Base-by-base conservation (phyloP, 2,329 filamentous ascomycete species). In the Neonectria punicea region DNA sequence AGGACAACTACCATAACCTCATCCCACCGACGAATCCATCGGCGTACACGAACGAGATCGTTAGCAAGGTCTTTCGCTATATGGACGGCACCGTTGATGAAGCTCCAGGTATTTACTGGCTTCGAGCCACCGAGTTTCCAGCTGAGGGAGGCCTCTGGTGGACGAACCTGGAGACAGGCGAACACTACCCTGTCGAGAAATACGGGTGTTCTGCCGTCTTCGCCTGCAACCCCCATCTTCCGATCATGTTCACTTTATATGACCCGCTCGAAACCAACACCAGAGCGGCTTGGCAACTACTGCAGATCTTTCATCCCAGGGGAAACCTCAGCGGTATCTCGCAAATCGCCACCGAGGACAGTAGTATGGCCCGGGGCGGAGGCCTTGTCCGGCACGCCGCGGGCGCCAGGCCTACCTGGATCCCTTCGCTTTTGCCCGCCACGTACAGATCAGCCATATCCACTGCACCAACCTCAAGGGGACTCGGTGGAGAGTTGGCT, bases 61-160 rank as follows among this genome's bases (percentile, higher is more conserved):
- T 59, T 3, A 80, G 79, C 36, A 60, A 20, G 9, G 79, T 82
- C 3, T 80, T 82, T 75, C 73, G 77, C 16, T 83, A 81, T 61
- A 13, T 51, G 0, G 60, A 77, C 46, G 80, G 80, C 5, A 36
- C 65, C 4, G 61, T 83, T 13, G 66, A 66, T 0, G 69, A 66
- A 1, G 76, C 71, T 0, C 6, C 8, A 0, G 70, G 63, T 0
- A 78, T 72, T 55, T 0, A 5, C 0, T 79, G 77, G 73, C 50
- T 41, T 28, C 67, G 67, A 49, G 41, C 59, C 7, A 3, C 16
- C 3, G 30, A 22, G 16, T 9, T 41, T 13, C 65, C 50, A 1
- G 16, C 30, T 3, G 6, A 60, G 2, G 69, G 70, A 16, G 39
- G 41, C 6, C 32, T 70, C 2, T 30, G 46, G 4, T 50, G 32